phyloP scores from a whole-genome alignment of 768 basidiomycete genomes.

The Hortiboletus campestris region DNA sequence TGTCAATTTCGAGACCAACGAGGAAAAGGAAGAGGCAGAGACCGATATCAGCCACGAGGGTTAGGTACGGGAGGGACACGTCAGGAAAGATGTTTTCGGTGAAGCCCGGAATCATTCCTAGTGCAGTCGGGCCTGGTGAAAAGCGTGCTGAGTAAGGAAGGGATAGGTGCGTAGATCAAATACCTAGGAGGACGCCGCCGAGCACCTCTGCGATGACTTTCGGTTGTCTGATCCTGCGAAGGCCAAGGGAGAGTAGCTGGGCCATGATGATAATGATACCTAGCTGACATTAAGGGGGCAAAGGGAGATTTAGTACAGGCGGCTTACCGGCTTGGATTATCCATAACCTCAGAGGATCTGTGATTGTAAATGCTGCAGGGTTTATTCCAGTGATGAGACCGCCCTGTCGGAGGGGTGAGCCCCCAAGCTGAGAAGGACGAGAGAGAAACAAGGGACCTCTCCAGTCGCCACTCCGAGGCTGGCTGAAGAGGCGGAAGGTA shows the following conservation, averaged over 20 bases:
- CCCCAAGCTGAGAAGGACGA: neutral
- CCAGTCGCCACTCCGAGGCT: slow-evolving; percentile 21
- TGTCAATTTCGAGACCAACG: slow-evolving; percentile 90
- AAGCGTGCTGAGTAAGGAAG: neutral
- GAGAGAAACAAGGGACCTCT: slow-evolving; percentile 16
- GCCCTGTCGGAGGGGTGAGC: slow-evolving; percentile 44
- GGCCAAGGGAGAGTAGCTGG: slow-evolving; percentile 66
- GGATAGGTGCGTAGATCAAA: slow-evolving; percentile 36
- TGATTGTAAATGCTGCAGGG: slow-evolving; percentile 59
- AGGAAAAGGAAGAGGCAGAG: slow-evolving; percentile 88
- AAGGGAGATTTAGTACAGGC: neutral
- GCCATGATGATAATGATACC: slow-evolving; percentile 83
- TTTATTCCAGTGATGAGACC: slow-evolving; percentile 75
- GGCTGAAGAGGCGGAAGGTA: slow-evolving; percentile 24
- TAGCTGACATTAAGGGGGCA: slow-evolving; percentile 22
- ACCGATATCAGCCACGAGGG: slow-evolving; percentile 86
- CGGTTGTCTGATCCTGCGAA: slow-evolving; percentile 81
- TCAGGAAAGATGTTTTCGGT: slow-evolving; percentile 80
- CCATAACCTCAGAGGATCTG: slow-evolving; percentile 75
- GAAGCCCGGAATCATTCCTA: slow-evolving; percentile 87
- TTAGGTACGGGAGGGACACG: slow-evolving; percentile 70
- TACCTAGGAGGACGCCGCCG: slow-evolving; percentile 86
- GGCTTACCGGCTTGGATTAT: slow-evolving; percentile 73
- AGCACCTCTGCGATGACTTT: slow-evolving; percentile 82
- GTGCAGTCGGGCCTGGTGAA: slow-evolving; percentile 44